Conservation (phyloP, 176 grass and related monocot genomes). For the Phyllostachys edulis region DNA sequence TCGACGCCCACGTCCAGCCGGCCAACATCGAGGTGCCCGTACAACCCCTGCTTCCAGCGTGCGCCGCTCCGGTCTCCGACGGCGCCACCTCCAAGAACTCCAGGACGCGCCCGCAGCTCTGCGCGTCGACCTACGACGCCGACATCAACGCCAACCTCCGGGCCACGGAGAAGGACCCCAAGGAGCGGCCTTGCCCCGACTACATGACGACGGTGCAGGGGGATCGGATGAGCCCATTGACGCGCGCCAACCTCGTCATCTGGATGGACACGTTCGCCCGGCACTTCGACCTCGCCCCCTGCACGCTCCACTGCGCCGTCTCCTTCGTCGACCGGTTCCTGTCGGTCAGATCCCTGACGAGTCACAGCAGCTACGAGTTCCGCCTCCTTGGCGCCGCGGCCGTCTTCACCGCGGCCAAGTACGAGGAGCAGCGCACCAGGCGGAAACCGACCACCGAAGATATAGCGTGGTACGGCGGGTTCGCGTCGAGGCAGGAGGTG, state of each 20-base stretch:
- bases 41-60: too few species aligned
- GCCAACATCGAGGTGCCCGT: not conserved
- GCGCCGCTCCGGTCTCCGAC: not conserved
- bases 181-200: not conserved
- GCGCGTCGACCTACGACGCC: not conserved
- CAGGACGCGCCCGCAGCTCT: not conserved
- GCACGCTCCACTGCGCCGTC: not conserved
- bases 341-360: not conserved
- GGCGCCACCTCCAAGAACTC: not conserved
- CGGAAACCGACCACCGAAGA: not conserved
- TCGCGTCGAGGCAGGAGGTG: not conserved
- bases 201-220: slow-evolving; percentile 19
- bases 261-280: not conserved
- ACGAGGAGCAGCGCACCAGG: not conserved
- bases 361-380: not conserved
- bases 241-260: not conserved
- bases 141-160: slow-evolving; percentile 25
- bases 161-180: not conserved
- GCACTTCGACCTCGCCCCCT: not conserved
- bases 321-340: not conserved
- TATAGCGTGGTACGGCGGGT: not conserved
- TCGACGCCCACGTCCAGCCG: not conserved
- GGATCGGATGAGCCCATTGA: not conserved
- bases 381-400: not conserved
- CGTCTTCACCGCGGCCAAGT: not conserved